phyloP scores from a whole-genome alignment of 2,329 filamentous ascomycete species.

The Penicillium hesseltinei region DNA sequence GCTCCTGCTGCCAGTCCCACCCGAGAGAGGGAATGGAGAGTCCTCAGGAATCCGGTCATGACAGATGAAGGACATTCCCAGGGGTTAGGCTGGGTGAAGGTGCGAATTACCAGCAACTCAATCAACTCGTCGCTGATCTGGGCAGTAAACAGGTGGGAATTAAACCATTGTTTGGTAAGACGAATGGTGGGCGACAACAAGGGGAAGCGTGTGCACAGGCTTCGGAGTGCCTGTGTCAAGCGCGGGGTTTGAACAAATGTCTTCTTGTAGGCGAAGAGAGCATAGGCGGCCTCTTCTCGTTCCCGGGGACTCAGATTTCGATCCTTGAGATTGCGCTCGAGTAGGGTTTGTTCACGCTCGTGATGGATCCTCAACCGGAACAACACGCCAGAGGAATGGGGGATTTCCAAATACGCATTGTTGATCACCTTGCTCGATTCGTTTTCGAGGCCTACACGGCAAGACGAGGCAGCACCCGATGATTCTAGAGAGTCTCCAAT shows the following conservation, averaged over 20 bases:
- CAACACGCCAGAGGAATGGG: conserved; percentile 66
- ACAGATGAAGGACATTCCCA: conserved; percentile 75
- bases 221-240: conserved; percentile 77
- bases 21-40: conserved; percentile 72
- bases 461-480: conserved; percentile 57
- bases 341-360: conserved; percentile 77
- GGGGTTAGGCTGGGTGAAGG: conserved; percentile 78
- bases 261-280: conserved; percentile 69
- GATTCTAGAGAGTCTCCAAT: conserved; percentile 70
- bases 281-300: conserved; percentile 67
- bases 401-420: conserved; percentile 76
- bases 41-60: conserved; percentile 76
- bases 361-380: conserved; percentile 88
- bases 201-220: conserved; percentile 75
- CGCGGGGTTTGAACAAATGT: conserved; percentile 70
- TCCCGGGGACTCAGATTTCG: conserved; percentile 63
- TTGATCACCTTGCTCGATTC: conserved; percentile 67
- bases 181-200: conserved; percentile 79
- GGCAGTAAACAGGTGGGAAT: conserved; percentile 71
- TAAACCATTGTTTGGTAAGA: conserved; percentile 86
- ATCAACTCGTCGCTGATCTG: conserved; percentile 79
- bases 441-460: conserved; percentile 79
- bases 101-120: conserved; percentile 75
- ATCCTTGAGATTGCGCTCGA: conserved; percentile 76
- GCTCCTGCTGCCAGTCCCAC: conserved; percentile 89